phyloP scores from a whole-genome alignment of 768 basidiomycete genomes.

The Panus rudis region DNA sequence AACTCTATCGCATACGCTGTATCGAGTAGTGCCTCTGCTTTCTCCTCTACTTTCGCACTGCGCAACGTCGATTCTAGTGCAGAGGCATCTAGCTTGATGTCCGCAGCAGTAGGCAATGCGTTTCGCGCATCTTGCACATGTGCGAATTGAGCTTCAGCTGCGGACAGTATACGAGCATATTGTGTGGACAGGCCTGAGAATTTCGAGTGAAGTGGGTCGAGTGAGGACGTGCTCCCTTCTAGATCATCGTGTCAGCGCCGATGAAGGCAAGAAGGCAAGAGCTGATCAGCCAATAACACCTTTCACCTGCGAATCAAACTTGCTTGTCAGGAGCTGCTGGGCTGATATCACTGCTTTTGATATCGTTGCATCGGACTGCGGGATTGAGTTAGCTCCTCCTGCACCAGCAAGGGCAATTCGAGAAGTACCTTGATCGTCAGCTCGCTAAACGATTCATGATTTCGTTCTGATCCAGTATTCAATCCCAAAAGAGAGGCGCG shows the following conservation, averaged over 20 bases:
- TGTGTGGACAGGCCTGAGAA: no score
- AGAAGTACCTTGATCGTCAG: slow-evolving; percentile 23
- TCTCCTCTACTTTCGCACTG: no score
- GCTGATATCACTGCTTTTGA: background rate
- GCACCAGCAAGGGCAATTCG: background rate
- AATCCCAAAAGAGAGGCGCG: slow-evolving; percentile 17
- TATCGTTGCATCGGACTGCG: slow-evolving; percentile 1
- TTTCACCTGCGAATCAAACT: slow-evolving; percentile 5
- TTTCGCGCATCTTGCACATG: no score
- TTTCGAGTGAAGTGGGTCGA: no score
- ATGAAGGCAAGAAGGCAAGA: background rate
- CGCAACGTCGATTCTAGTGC: no score
- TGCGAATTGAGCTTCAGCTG: no score
- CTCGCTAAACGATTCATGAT: slow-evolving; percentile 22
- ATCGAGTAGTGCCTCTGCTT: background rate
- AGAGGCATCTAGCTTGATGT: no score
- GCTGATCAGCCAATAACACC: slow-evolving; percentile 2
- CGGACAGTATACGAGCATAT: no score
- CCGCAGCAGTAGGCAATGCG: no score
- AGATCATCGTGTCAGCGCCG: background rate
- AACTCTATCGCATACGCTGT: background rate
- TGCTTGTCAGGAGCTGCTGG: background rate
- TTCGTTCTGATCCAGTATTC: slow-evolving; percentile 13
- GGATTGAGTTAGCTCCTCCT: background rate
- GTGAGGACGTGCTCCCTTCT: background rate